Evolutionary conservation across 1,139 yeast genomes (phyloP).

Genomic region (Kurtzmaniella quercitrusa): DNA sequence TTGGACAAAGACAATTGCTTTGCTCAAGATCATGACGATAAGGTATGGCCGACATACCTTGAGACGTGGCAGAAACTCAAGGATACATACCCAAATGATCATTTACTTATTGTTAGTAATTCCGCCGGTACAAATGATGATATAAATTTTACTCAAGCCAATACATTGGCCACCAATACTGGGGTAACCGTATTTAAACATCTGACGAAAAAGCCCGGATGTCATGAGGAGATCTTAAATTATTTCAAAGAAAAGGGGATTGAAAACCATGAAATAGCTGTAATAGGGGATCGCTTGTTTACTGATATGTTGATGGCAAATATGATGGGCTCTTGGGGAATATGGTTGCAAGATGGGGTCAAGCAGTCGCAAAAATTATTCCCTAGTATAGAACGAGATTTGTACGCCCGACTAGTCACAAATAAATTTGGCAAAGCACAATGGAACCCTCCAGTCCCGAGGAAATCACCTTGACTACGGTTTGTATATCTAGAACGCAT

Average conservation of each 20-base stretch:
- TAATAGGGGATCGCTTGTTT: constrained; percentile 85
- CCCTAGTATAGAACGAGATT: constrained; percentile 48
- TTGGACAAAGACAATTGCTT: constrained; percentile 95
- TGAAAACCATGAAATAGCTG: constrained; percentile 57
- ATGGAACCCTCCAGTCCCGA: constrained; percentile 26
- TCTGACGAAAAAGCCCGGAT: constrained; percentile 84
- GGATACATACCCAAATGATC: constrained; percentile 57
- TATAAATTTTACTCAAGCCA: constrained; percentile 55
- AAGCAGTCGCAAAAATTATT: constrained; percentile 46
- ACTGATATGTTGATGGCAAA: constrained; percentile 95
- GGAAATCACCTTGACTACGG: neutral
- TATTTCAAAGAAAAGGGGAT: constrained; percentile 51
- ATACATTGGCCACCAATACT: constrained; percentile 55
- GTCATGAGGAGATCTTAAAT: constrained; percentile 62
- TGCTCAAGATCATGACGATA: constrained; percentile 77
- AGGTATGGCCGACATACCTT: constrained; percentile 73
- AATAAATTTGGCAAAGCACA: constrained; percentile 16
- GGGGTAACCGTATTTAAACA: constrained; percentile 81
- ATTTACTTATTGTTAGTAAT: constrained; percentile 77
- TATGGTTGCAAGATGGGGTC: constrained; percentile 84
- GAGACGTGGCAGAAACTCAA: constrained; percentile 57
- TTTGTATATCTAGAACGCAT: neutral
- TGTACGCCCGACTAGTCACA: constrained; percentile 30
- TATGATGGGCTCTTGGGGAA: constrained; percentile 81
- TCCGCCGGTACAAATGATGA: constrained; percentile 92